These are phyloP conservation scores for Saccharomycopsis fibuligera DNA, from an alignment of 805 yeast species.

Conservation along the genomic window DNA sequence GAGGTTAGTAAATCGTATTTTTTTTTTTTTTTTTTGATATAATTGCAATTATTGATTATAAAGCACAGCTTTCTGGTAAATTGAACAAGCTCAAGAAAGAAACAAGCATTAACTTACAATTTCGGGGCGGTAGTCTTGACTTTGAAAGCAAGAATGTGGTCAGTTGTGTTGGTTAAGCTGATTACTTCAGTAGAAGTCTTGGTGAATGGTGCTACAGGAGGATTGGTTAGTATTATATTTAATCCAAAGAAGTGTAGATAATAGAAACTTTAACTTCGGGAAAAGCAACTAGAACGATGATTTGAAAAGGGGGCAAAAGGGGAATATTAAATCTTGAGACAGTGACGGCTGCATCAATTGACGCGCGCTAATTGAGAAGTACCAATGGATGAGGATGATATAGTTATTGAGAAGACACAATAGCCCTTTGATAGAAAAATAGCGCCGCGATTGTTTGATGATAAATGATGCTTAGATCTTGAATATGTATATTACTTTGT, in stretches of 20 bases:
- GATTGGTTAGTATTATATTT: conserved; percentile 7
- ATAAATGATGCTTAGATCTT: no score
- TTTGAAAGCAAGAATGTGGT: conserved; percentile 69
- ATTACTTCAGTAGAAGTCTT: conserved; percentile 57
- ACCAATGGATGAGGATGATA: no score
- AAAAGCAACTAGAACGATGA: neutral
- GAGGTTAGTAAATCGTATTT: conserved; percentile 5
- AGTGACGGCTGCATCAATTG: no score
- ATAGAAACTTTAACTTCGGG: no score
- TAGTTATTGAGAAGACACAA: no score
- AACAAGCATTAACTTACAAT: conserved; percentile 37
- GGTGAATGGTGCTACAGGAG: conserved; percentile 65
- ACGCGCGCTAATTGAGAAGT: no score
- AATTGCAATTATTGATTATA: neutral
- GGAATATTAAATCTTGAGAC: no score
- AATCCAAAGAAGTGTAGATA: neutral
- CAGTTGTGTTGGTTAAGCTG: conserved; percentile 49
- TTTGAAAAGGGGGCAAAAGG: neutral
- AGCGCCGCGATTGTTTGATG: no score
- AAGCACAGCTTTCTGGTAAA: neutral
- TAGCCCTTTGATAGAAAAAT: no score
- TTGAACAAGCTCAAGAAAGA: neutral
- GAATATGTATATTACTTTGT: no score
- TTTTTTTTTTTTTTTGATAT: neutral
- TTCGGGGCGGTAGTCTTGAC: conserved; percentile 98